These are phyloP conservation scores for Stagonosporopsis vannaccii DNA, from an alignment of 2,329 filamentous ascomycete species.

Conservation along the genomic window DNA sequence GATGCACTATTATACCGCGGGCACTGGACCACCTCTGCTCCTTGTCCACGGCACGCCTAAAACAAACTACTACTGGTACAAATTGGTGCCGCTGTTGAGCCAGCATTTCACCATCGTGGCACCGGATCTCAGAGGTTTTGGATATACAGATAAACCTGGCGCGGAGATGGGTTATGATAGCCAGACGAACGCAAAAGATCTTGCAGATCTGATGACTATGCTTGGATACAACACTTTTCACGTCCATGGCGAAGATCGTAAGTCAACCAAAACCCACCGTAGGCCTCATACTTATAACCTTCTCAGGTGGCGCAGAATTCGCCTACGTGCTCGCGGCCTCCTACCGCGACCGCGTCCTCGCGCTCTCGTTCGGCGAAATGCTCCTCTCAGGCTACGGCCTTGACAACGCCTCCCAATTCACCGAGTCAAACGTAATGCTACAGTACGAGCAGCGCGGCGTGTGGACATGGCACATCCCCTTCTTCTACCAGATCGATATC, in stretches of 20 bases:
- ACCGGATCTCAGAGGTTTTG: slow-evolving; percentile 46
- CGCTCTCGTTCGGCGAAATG: slow-evolving; percentile 41
- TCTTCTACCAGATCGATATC: slow-evolving; percentile 44
- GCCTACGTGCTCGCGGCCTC: slow-evolving; percentile 45
- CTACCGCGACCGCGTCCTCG: slow-evolving; percentile 41
- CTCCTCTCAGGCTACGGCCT: slow-evolving; percentile 41
- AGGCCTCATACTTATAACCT: not conserved
- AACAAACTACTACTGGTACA: slow-evolving; percentile 43
- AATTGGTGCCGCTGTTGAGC: slow-evolving; percentile 42
- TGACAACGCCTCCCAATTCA: slow-evolving; percentile 44
- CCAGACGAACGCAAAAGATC: slow-evolving; percentile 42
- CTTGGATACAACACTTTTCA: slow-evolving; percentile 45
- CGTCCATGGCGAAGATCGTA: slow-evolving; percentile 46
- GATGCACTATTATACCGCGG: slow-evolving; percentile 20
- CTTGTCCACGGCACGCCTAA: slow-evolving; percentile 20
- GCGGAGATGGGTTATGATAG: slow-evolving; percentile 39
- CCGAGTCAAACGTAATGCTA: slow-evolving; percentile 36
- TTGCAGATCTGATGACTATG: slow-evolving; percentile 44
- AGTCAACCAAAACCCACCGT: not conserved
- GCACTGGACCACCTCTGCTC: slow-evolving; percentile 15
- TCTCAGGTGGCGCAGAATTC: slow-evolving; percentile 41
- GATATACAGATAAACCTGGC: slow-evolving; percentile 46
- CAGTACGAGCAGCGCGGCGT: slow-evolving; percentile 40
- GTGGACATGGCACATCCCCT: slow-evolving; percentile 45
- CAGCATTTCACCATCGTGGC: slow-evolving; percentile 46